phyloP scores from a whole-genome alignment of 257 asterid species.

The Scutellaria barbata region DNA sequence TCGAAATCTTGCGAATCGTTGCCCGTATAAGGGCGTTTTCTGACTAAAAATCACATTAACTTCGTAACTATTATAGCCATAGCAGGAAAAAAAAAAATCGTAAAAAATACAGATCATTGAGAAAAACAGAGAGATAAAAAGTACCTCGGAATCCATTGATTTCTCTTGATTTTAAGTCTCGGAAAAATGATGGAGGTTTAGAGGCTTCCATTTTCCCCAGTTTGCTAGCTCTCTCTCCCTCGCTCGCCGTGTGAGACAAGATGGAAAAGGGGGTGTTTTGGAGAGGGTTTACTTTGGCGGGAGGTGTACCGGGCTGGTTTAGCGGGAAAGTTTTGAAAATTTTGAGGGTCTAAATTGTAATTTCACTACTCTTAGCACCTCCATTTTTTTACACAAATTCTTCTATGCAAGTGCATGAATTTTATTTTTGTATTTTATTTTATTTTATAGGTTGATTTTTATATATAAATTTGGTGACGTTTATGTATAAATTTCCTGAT shows the following conservation, averaged over 20 bases:
- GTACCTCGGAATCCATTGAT: slow-evolving; percentile 84
- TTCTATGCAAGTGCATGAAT: no score
- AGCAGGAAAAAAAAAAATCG: not conserved
- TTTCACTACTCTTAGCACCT: not conserved
- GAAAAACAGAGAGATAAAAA: not conserved
- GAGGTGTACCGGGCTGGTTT: slow-evolving; percentile 11
- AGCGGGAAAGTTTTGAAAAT: slow-evolving; percentile 48
- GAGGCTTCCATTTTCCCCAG: slow-evolving; percentile 50
- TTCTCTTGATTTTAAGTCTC: slow-evolving; percentile 76
- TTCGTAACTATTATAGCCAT: not conserved
- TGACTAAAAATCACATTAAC: slow-evolving; percentile 44
- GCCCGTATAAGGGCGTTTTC: slow-evolving; percentile 60
- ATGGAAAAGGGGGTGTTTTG: slow-evolving; percentile 5
- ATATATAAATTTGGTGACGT: no score
- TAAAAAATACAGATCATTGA: not conserved
- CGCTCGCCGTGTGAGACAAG: not conserved
- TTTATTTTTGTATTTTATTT: no score
- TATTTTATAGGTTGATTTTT: no score
- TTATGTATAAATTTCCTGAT: no score
- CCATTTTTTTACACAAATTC: no score
- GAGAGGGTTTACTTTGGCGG: slow-evolving; percentile 44
- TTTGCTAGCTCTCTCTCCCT: not conserved
- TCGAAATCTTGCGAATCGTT: slow-evolving; percentile 44
- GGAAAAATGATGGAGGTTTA: slow-evolving; percentile 62
- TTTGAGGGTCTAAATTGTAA: not conserved